Evolutionary conservation across 352 stramenopile genomes (phyloP).

Genomic region (Lagenidium giganteum): DNA sequence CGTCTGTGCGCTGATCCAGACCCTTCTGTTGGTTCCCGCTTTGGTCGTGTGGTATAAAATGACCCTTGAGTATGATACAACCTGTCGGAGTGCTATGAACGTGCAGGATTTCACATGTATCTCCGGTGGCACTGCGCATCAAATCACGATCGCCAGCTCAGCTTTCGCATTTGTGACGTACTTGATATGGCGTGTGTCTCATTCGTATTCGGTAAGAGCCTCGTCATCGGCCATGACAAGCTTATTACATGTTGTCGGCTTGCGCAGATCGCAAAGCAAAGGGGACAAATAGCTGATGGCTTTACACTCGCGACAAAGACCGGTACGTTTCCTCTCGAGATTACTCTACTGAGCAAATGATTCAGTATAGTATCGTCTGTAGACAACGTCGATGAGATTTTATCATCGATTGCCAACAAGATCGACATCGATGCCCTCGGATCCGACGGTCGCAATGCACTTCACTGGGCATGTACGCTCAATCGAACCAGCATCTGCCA

Average conservation of each 20-base stretch:
- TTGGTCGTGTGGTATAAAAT: constrained; percentile 60
- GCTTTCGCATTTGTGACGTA: constrained; percentile 41
- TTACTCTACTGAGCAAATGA: background rate
- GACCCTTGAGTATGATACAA: constrained; percentile 36
- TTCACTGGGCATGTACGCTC: constrained; percentile 77
- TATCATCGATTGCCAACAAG: constrained; percentile 62
- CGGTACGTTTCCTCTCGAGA: constrained; percentile 6
- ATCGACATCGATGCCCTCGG: constrained; percentile 71
- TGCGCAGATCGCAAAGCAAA: constrained; percentile 19
- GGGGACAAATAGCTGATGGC: constrained; percentile 40
- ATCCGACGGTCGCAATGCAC: constrained; percentile 69
- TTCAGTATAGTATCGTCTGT: background rate
- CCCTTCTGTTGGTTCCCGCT: constrained; percentile 30
- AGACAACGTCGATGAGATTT: constrained; percentile 74
- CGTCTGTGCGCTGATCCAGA: constrained; percentile 48
- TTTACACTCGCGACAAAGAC: constrained; percentile 78
- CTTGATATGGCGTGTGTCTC: constrained; percentile 47
- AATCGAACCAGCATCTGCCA: constrained; percentile 75
- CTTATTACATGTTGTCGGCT: background rate
- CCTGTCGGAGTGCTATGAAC: constrained; percentile 31
- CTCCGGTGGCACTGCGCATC: constrained; percentile 26
- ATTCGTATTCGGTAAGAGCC: constrained; percentile 49
- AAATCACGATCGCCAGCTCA: constrained; percentile 33
- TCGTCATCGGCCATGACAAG: background rate
- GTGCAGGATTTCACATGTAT: constrained; percentile 63